These are phyloP conservation scores for Paragyromitra xinjiangensis DNA, from an alignment of 495 filamentous ascomycete species.

Conservation along the genomic window DNA sequence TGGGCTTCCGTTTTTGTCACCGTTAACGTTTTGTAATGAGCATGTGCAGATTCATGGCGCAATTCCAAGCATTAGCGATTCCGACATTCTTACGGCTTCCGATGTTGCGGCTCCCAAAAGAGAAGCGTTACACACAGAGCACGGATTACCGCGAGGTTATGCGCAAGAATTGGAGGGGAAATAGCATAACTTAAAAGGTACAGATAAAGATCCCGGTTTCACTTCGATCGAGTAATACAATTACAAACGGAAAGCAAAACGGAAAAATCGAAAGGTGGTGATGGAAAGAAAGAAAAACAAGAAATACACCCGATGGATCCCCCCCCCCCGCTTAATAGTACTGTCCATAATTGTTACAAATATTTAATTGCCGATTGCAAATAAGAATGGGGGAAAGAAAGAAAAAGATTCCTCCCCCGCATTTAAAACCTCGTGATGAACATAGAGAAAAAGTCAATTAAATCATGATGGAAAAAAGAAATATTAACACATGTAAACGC, in stretches of 20 bases:
- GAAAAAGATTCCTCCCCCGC: neutral
- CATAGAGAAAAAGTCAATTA: neutral
- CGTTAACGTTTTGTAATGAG: slow-evolving; percentile 23
- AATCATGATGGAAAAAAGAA: slow-evolving; percentile 16
- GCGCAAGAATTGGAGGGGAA: neutral
- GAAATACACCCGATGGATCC: neutral
- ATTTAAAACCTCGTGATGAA: slow-evolving; percentile 9
- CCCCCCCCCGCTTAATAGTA: neutral
- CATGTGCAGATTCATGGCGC: slow-evolving; percentile 17
- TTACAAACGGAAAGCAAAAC: slow-evolving; percentile 25
- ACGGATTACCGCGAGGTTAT: neutral
- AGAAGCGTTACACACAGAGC: neutral
- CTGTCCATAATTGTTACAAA: slow-evolving; percentile 12
- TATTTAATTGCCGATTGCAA: slow-evolving; percentile 10
- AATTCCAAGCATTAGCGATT: slow-evolving; percentile 7
- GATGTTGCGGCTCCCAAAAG: slow-evolving; percentile 33
- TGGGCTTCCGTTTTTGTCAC: slow-evolving; percentile 18
- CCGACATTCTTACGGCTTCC: slow-evolving; percentile 25
- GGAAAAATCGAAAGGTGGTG: neutral
- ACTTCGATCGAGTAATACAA: slow-evolving; percentile 38
- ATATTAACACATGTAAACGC: slow-evolving; percentile 33
- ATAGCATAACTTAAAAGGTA: neutral
- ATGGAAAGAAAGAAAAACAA: neutral
- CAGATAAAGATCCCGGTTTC: slow-evolving; percentile 22
- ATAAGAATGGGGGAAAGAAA: slow-evolving; percentile 3